A percentile compares a stretch with the other conserved stretches of the same genome.
Evolutionary conservation across 495 filamentous ascomycete genomes (phyloP).

Genomic region (Parachaetomium inaequale): DNA sequence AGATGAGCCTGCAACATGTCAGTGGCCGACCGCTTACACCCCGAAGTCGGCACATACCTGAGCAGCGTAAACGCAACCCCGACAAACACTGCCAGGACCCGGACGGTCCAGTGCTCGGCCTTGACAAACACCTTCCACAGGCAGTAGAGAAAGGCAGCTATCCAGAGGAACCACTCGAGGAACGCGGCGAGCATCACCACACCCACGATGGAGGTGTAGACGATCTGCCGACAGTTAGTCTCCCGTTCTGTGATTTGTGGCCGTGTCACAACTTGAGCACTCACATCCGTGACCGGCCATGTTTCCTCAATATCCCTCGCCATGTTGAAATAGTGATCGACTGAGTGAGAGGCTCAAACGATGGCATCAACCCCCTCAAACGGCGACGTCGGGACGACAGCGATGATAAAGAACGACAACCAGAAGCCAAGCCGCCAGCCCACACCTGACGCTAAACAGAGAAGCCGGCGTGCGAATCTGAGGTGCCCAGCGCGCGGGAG

Average conservation of each 20-base stretch:
- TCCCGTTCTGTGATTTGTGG: not conserved
- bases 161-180: slow-evolving; percentile 93
- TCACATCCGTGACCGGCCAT: slow-evolving; percentile 67
- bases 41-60: slow-evolving; percentile 53
- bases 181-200: slow-evolving; percentile 78
- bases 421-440: not conserved
- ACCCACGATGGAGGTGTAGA: slow-evolving; percentile 80
- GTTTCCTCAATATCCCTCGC: slow-evolving; percentile 34
- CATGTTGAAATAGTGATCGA: slow-evolving; percentile 32
- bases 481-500: not conserved
- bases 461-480: not conserved
- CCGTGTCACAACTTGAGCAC: slow-evolving; percentile 17
- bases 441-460: not conserved
- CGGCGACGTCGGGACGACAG: not conserved
- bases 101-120: slow-evolving; percentile 80
- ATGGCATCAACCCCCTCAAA: not conserved
- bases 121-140: slow-evolving; percentile 84
- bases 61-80: slow-evolving; percentile 67
- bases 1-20: slow-evolving; percentile 61
- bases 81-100: slow-evolving; percentile 71
- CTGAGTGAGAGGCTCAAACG: not conserved
- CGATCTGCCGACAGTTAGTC: slow-evolving; percentile 33
- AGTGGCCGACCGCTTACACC: not conserved
- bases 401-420: not conserved
- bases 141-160: slow-evolving; percentile 89